phyloP scores from a whole-genome alignment of 2,329 filamentous ascomycete genomes.

The Fusarium palustre region DNA sequence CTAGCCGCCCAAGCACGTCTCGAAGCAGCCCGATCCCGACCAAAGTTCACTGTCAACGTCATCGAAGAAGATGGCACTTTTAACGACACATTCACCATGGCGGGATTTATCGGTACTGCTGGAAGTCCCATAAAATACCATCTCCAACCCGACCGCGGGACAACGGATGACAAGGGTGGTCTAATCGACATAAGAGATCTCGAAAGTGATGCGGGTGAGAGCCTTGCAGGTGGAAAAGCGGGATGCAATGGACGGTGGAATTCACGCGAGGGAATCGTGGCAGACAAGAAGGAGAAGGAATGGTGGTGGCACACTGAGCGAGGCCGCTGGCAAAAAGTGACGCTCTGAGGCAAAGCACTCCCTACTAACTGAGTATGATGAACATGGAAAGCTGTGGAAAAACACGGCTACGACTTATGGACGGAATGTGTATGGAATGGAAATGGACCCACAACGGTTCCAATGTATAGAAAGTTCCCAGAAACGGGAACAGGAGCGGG shows the following conservation, averaged over 20 bases:
- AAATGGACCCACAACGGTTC: not conserved
- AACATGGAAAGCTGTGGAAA: not conserved
- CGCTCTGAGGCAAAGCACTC: slow-evolving; percentile 29
- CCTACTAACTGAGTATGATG: not conserved
- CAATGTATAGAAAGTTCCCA: slow-evolving; percentile 1
- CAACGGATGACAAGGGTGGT: slow-evolving; percentile 67
- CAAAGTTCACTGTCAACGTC: slow-evolving; percentile 70
- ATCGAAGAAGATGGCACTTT: slow-evolving; percentile 63
- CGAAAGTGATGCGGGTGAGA: slow-evolving; percentile 61
- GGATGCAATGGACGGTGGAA: slow-evolving; percentile 64
- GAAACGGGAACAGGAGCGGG: not conserved
- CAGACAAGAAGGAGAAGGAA: slow-evolving; percentile 62
- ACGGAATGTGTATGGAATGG: slow-evolving; percentile 12
- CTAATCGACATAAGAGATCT: slow-evolving; percentile 66
- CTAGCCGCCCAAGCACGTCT: slow-evolving; percentile 74
- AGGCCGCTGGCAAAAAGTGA: slow-evolving; percentile 55
- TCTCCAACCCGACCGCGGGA: slow-evolving; percentile 68
- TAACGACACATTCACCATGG: slow-evolving; percentile 66
- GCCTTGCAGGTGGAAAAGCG: slow-evolving; percentile 51
- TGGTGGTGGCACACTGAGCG: slow-evolving; percentile 64
- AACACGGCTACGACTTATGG: slow-evolving; percentile 36
- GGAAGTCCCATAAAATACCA: slow-evolving; percentile 70
- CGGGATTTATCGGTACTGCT: slow-evolving; percentile 70
- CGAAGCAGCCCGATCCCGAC: slow-evolving; percentile 65
- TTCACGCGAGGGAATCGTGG: slow-evolving; percentile 50